phyloP scores from a whole-genome alignment of 2,329 filamentous ascomycete species.

The Monosporascus sp. region DNA sequence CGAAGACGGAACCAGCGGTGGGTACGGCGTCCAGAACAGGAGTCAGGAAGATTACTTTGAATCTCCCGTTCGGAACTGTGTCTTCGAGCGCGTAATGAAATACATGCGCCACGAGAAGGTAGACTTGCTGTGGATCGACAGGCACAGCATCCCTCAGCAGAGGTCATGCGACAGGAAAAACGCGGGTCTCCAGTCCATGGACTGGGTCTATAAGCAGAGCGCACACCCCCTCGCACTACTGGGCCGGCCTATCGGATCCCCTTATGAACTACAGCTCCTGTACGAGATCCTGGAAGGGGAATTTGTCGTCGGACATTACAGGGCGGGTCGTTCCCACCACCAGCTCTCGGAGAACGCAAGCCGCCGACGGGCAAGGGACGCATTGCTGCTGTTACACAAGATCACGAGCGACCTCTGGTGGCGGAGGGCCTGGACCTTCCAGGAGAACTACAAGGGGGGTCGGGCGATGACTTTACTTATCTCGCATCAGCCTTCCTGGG shows the following conservation, averaged over 20 bases:
- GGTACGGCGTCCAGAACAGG: neutral
- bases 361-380: neutral
- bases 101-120: conserved; percentile 3
- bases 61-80: conserved; percentile 2
- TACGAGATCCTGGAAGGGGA: neutral
- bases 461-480: conserved; percentile 22
- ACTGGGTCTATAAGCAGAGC: conserved; percentile 4
- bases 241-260: neutral
- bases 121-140: conserved; percentile 5
- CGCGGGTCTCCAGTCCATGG: conserved; percentile 4
- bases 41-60: neutral
- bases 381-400: neutral
- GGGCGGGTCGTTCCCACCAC: neutral
- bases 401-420: conserved; percentile 23
- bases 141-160: conserved; percentile 2
- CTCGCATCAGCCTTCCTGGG: conserved; percentile 11
- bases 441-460: conserved; percentile 26
- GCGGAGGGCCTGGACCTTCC: conserved; percentile 27
- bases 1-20: neutral
- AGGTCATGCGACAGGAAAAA: neutral
- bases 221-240: conserved; percentile 3
- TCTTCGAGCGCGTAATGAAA: conserved; percentile 1
- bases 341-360: neutral
- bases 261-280: neutral
- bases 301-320: neutral